Evolutionary conservation across 2,329 filamentous ascomycete genomes (phyloP).

Genomic region (Epichloe typhina): DNA sequence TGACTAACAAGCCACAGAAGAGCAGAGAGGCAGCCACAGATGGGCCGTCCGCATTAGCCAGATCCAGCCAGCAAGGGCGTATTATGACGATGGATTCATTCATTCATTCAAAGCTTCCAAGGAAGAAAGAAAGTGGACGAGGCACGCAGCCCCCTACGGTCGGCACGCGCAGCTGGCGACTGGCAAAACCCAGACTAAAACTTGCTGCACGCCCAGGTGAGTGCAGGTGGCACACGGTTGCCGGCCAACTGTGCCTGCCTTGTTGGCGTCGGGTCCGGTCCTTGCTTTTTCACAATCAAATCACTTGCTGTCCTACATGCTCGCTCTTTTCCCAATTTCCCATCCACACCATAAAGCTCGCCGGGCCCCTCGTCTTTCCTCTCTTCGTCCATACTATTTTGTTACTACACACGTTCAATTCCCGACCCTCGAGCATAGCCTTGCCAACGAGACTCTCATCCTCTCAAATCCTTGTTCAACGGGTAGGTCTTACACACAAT

Average conservation of each 20-base stretch:
- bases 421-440: neutral
- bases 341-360: conserved; percentile 6
- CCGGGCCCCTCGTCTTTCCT: neutral
- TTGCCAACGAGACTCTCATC: conserved; percentile 1
- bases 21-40: neutral
- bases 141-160: neutral
- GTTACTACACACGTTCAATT: neutral
- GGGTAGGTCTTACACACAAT: neutral
- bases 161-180: no score
- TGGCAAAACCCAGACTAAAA: no score
- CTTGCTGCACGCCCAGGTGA: neutral
- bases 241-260: conserved; percentile 5
- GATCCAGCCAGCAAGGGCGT: neutral
- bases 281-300: conserved; percentile 4
- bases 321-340: neutral
- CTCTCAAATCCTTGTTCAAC: neutral
- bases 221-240: conserved; percentile 6
- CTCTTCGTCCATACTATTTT: neutral
- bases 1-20: neutral
- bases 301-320: neutral
- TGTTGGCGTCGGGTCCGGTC: neutral
- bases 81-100: no score
- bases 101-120: no score
- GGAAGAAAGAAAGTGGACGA: neutral
- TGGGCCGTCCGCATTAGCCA: neutral